Evolutionary conservation across 345 rosid species (phyloP), one percentile per base, ranked within the genome.

Genomic region (Euphorbia pulcherrima): DNA sequence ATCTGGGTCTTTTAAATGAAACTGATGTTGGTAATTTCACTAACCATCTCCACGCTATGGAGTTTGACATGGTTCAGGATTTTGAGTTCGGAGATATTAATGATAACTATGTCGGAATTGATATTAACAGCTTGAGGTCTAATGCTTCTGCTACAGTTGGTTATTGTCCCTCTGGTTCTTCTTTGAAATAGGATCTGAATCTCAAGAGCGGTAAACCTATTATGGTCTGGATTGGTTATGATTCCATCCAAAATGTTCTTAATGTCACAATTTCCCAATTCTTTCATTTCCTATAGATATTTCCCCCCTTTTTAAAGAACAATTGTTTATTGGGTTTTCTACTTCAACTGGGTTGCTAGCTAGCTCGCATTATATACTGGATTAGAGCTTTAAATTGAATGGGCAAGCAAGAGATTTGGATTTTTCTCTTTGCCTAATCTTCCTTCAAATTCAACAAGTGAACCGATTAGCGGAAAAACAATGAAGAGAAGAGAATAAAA

Each of bases 261-360:
- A 64, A 68, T 56, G 78, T 74, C 3, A 74, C 65, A n/a, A 48
- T 69, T 47, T 68, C 52, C 78, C 73, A 47, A 69, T 74, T 28
- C 21, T 68, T 58, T 74, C 78, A 8, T 69, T 26, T 63, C 65
- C 41, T 2, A 35, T 74, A 28, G 70, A 74, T 68, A 69, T 74
- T 12, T 68, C 78, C 0, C 58, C 73, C 9, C 12, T 74, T 10
- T 27, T 74, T 64, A 13, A 74, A 68, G 69, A 74, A 1, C 48
- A 55, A 18, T 68, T 74, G 78, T 74, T 55, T 8, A 69, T 74
- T 14, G 78, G 78, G 8, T 74, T 74, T 50, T 68, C 78, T 46
- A 37, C 77, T 55, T 74, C 78, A 13, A 74, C 78, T 0, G 73
- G 78, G 23, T 63, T 68, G 61, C 73, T n/a, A n/a, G n/a, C n/a